Evolutionary conservation across 768 basidiomycete species (phyloP), one percentile per base, ranked within the genome.

Genomic region (Rubroboletus pulcherrimus): DNA sequence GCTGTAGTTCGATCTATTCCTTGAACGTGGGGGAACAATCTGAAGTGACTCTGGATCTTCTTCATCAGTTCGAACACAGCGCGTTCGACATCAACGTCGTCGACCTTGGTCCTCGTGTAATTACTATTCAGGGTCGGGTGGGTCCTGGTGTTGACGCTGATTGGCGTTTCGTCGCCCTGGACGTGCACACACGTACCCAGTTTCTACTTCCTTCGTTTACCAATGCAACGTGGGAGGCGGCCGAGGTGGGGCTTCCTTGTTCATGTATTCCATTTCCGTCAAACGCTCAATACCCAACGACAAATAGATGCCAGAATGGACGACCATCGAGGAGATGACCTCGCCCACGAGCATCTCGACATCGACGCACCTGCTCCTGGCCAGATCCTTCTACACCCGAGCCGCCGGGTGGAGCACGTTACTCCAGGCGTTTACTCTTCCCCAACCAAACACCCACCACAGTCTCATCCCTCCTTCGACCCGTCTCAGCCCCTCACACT

Each of bases 301-400:
- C 31, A 7, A 11, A 21, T 29, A 66, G 65, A 11, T 47, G 4
- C 5, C 42, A 17, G 29, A 51, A 17, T n/a, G 29, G 29, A n/a
- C 4, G 2, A 17, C 5, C 3, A 17, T 24, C 15, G 34, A 49
- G 5, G 59, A 24, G 0, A 38, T 31, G 2, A 38, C 30, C 14
- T 5, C 21, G 7, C 56, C 42, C 7, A 37, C 14, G 41, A 43
- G 43, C 24, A 26, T 66, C 24, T 66, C 65, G 8, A 66, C 66
- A 6, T 62, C 60, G 19, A 64, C 65, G 2, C 63, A 66, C 51
- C 24, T 66, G 5, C 17, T 67, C 1, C 29, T 67, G 5, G 49
- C 60, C 9, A 17, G 35, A 34, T 57, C 59, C 1, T 41, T 50
- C 31, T 50, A 35, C 34, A 40, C 34, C 10, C 11, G 7, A 24